phyloP scores from a whole-genome alignment of 2,329 filamentous ascomycete species.

The Fusarium staphyleae region DNA sequence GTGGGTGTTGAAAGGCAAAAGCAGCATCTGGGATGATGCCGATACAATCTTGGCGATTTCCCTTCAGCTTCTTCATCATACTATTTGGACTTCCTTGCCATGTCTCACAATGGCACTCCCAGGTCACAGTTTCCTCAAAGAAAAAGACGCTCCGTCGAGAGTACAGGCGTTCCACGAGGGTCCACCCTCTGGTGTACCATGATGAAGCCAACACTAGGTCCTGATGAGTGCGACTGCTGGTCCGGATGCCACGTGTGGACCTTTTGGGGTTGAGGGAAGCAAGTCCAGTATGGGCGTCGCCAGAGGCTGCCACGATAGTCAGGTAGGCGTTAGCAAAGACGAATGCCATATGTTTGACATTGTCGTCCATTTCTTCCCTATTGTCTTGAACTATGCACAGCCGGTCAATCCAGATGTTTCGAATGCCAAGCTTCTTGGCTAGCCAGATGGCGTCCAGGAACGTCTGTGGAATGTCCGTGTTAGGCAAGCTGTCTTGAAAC shows the following conservation, averaged over 20 bases:
- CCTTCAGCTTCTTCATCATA: constrained; percentile 44
- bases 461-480: constrained; percentile 50
- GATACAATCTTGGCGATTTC: constrained; percentile 45
- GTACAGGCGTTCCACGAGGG: constrained; percentile 53
- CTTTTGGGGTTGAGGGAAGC: constrained; percentile 48
- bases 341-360: constrained; percentile 54
- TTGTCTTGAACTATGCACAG: constrained; percentile 57
- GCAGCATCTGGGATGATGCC: constrained; percentile 44
- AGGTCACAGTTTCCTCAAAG: constrained; percentile 53
- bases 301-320: constrained; percentile 53
- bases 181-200: constrained; percentile 54
- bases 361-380: constrained; percentile 48
- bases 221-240: constrained; percentile 44
- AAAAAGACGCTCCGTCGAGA: constrained; percentile 53
- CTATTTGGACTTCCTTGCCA: constrained; percentile 49
- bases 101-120: constrained; percentile 56
- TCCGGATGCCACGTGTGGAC: constrained; percentile 36
- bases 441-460: constrained; percentile 56
- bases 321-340: constrained; percentile 55
- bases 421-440: constrained; percentile 52
- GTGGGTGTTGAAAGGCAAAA: constrained; percentile 50
- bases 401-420: constrained; percentile 56
- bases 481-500: constrained; percentile 47
- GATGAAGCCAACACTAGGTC: constrained; percentile 50
- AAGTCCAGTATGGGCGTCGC: constrained; percentile 50